These are phyloP conservation scores for Amanita rimosa DNA, from an alignment of 768 basidiomycete genomes.

Conservation along the genomic window DNA sequence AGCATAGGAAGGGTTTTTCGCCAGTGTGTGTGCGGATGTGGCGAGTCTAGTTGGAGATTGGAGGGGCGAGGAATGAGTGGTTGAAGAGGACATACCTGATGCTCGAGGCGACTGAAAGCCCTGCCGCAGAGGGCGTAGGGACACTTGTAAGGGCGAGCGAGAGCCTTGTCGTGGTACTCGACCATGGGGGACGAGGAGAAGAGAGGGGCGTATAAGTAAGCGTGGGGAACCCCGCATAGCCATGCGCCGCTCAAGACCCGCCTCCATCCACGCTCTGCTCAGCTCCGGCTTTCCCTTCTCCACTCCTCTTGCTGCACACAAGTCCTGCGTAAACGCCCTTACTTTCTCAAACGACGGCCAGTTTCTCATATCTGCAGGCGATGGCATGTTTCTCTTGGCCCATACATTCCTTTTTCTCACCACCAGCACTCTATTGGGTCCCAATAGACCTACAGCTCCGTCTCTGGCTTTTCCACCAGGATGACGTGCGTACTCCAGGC, in stretches of 20 bases:
- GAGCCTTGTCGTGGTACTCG: conserved; percentile 19
- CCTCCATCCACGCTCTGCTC: conserved; percentile 12
- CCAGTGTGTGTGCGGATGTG: conserved; percentile 98
- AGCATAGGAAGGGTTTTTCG: conserved; percentile 94
- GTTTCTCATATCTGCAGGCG: conserved; percentile 60
- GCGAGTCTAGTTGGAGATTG: conserved; percentile 55
- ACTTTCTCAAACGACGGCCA: conserved; percentile 48
- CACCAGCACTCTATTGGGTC: no score
- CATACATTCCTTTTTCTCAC: no score
- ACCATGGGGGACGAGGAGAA: conserved; percentile 1
- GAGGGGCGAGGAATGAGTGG: conserved; percentile 3
- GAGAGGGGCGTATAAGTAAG: conserved; percentile 2
- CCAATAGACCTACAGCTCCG: conserved; percentile 39
- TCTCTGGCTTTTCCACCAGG: conserved; percentile 61
- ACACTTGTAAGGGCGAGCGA: conserved; percentile 85
- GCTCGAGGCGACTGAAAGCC: conserved; percentile 94
- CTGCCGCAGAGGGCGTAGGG: conserved; percentile 84
- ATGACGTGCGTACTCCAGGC: conserved; percentile 33
- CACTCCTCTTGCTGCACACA: conserved; percentile 33
- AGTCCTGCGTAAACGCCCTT: conserved; percentile 56
- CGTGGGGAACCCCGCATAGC: conserved; percentile 2
- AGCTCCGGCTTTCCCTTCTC: conserved; percentile 27
- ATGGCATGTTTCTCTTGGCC: conserved; percentile 31
- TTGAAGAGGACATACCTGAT: conserved; percentile 50
- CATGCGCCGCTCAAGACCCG: conserved; percentile 9